A percentile compares a stretch with the other conserved stretches of the same genome.
Conservation (phyloP, 306 rosid species). For the Fragaria iinumae region DNA sequence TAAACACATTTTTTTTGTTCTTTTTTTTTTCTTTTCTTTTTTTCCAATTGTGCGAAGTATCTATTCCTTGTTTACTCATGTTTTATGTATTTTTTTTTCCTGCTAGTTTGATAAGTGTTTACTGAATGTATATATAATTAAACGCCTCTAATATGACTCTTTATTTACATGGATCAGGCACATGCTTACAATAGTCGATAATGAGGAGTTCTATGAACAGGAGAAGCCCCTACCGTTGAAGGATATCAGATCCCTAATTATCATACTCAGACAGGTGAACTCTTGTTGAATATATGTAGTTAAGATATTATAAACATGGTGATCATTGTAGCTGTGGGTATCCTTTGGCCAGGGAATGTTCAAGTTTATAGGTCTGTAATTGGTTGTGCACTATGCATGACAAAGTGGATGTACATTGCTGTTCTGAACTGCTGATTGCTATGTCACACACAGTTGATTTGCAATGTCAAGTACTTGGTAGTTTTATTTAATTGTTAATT, state of each 20-base stretch:
- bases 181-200: slow-evolving; percentile 89
- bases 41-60: not conserved
- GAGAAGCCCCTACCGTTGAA: slow-evolving; percentile 85
- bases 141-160: not conserved
- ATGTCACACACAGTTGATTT: not conserved
- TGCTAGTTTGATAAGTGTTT: slow-evolving; percentile 17
- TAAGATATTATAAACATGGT: slow-evolving; percentile 11
- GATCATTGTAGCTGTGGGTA: slow-evolving; percentile 3
- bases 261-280: slow-evolving; percentile 86
- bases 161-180: slow-evolving; percentile 56
- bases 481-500: not conserved
- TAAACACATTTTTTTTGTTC: not conserved
- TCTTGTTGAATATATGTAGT: slow-evolving; percentile 25
- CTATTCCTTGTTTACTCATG: slow-evolving; percentile 6
- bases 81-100: slow-evolving; percentile 1
- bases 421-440: not conserved
- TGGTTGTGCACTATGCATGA: not conserved
- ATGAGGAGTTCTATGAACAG: slow-evolving; percentile 95
- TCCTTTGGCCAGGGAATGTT: not conserved
- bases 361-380: slow-evolving; percentile 3
- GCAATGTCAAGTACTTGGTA: not conserved
- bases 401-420: not conserved
- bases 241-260: slow-evolving; percentile 77
- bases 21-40: not conserved
- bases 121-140: slow-evolving; percentile 31